Evolutionary conservation across 352 stramenopile species (phyloP).

Genomic region (Pythium sp.): DNA sequence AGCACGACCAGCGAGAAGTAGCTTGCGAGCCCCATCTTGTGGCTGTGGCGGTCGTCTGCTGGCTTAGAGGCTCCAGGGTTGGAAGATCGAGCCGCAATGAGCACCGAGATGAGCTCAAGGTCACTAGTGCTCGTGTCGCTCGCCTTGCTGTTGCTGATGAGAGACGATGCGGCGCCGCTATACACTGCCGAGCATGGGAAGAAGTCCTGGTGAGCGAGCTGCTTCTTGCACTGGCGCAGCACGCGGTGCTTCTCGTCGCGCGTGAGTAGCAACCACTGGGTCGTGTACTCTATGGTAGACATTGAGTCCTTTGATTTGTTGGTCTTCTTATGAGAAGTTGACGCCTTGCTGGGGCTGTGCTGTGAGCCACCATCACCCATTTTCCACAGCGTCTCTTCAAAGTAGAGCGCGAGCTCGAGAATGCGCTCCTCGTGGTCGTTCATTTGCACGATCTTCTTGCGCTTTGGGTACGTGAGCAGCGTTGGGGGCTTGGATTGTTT

Average conservation of each 20-base stretch:
- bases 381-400: constrained; percentile 22
- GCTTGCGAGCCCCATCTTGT: constrained; percentile 17
- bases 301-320: background rate
- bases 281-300: background rate
- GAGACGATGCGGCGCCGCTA: background rate
- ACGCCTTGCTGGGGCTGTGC: background rate
- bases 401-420: constrained; percentile 36
- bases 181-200: constrained; percentile 13
- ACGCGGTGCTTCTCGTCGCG: constrained; percentile 14
- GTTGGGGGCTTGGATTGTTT: background rate
- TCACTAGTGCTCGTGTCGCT: background rate
- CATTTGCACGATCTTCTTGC: constrained; percentile 37
- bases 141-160: background rate
- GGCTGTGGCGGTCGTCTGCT: constrained; percentile 3
- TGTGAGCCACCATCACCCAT: background rate
- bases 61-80: background rate
- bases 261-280: constrained; percentile 18
- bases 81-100: constrained; percentile 7
- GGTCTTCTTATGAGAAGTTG: background rate
- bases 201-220: constrained; percentile 20
- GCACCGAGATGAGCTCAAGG: constrained; percentile 1
- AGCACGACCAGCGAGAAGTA: constrained; percentile 34
- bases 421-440: constrained; percentile 42
- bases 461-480: constrained; percentile 4
- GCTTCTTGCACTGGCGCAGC: constrained; percentile 16